Conservation (phyloP, 1,139 yeast genomes). For the Pichia sp. region DNA sequence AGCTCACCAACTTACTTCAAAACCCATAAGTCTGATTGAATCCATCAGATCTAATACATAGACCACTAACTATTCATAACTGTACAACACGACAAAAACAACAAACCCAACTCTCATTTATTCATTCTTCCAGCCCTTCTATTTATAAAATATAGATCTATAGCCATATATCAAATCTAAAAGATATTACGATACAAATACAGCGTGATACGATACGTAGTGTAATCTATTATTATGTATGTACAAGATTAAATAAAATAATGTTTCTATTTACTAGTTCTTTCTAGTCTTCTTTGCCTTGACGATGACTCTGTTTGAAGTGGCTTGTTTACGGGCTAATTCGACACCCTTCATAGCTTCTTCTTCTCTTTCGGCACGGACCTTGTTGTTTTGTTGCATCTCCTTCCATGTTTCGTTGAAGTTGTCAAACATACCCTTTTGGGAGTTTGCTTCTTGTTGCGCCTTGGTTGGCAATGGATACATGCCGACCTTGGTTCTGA, state of each 20-base stretch:
- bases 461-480: conserved; percentile 56
- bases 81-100: no score
- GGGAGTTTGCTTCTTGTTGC: conserved; percentile 26
- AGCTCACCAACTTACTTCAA: conserved; percentile 25
- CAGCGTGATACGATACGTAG: no score
- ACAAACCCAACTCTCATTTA: no score
- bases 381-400: conserved; percentile 28
- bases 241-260: no score
- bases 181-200: no score
- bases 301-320: conserved; percentile 28
- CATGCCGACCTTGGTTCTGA: conserved; percentile 60
- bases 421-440: conserved; percentile 30
- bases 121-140: no score
- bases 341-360: conserved; percentile 30
- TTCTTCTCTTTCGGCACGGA: conserved; percentile 26
- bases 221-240: no score
- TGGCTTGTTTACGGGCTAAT: conserved; percentile 27
- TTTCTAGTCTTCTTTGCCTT: conserved; percentile 24
- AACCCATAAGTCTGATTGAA: conserved; percentile 20
- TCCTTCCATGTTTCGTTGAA: conserved; percentile 32
- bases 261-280: conserved; percentile 4
- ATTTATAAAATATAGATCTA: no score
- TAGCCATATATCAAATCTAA: no score
- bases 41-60: no score
- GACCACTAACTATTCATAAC: not conserved